Percentiles rank a stretch among this genome's conserved stretches.
phyloP scores from a whole-genome alignment of 106 monocot genomes.

The Allium fistulosum region DNA sequence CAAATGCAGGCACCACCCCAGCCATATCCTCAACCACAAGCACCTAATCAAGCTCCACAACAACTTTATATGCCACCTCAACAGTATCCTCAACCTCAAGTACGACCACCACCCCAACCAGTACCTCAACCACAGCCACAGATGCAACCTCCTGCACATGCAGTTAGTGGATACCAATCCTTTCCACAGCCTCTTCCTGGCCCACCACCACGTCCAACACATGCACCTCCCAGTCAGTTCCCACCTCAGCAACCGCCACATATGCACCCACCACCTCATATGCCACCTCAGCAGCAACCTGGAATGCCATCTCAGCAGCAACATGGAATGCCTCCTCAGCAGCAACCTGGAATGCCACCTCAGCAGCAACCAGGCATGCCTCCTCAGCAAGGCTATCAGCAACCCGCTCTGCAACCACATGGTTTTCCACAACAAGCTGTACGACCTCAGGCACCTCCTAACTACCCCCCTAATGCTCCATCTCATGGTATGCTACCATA shows the following conservation, averaged over 20 bases:
- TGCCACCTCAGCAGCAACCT: constrained; percentile 24
- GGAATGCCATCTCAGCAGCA: constrained; percentile 46
- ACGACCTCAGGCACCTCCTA: constrained; percentile 26
- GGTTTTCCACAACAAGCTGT: constrained; percentile 22
- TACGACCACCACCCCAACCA: constrained; percentile 16
- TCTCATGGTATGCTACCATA: constrained; percentile 8
- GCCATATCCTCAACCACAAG: constrained; percentile 5
- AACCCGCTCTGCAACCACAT: constrained; percentile 24
- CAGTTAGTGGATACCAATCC: constrained; percentile 2
- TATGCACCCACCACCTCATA: constrained; percentile 31
- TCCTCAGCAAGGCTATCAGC: constrained; percentile 19
- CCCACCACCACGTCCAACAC: constrained; percentile 25
- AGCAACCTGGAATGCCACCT: constrained; percentile 32
- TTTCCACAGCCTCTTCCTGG: constrained; percentile 17
- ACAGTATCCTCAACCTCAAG: constrained; percentile 3
- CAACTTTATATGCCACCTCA: constrained; percentile 13
- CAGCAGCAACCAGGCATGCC: constrained; percentile 28
- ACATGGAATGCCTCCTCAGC: constrained; percentile 32
- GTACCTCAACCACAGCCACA: constrained; percentile 15
- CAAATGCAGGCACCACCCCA: constrained; percentile 16
- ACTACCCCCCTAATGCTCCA: constrained; percentile 11
- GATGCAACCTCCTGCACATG: constrained; percentile 20
- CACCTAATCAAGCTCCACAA: background rate
- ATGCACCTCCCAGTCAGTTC: constrained; percentile 22
- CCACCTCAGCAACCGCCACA: constrained; percentile 40